Evolutionary conservation across 2,329 filamentous ascomycete genomes (phyloP).

Genomic region (Metarhizium humberi): DNA sequence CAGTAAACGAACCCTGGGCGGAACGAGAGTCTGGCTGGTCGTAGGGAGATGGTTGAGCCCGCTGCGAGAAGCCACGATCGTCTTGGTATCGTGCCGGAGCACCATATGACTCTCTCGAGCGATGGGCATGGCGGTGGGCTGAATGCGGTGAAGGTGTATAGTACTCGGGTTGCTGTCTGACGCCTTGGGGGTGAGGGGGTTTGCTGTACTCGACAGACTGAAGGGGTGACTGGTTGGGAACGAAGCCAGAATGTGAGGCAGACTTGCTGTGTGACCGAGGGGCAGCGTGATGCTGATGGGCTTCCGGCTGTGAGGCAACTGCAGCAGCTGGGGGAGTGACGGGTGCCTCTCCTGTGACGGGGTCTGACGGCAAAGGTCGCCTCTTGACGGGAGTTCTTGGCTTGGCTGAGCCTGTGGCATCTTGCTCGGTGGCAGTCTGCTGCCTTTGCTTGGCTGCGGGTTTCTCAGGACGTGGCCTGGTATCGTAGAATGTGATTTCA

Average conservation of each 20-base stretch:
- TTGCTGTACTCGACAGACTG: constrained; percentile 43
- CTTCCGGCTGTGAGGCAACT: constrained; percentile 21
- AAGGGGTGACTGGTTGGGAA: constrained; percentile 43
- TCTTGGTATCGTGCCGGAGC: constrained; percentile 24
- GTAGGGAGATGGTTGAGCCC: constrained; percentile 19
- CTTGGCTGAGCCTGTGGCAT: constrained; percentile 29
- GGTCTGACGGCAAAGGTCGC: constrained; percentile 74
- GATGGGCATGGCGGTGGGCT: constrained; percentile 20
- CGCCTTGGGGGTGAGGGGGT: constrained; percentile 15
- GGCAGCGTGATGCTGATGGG: constrained; percentile 39
- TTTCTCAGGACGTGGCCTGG: constrained; percentile 71
- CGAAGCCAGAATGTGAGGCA: constrained; percentile 26
- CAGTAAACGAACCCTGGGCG: constrained; percentile 23
- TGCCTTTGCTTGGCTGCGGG: constrained; percentile 44
- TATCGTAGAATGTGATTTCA: constrained; percentile 95
- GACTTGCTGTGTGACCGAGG: constrained; percentile 36
- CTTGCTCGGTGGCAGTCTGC: constrained; percentile 25
- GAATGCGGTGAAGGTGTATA: constrained; percentile 25
- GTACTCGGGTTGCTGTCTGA: constrained; percentile 15
- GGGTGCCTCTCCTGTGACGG: constrained; percentile 48
- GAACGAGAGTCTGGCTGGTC: constrained; percentile 29
- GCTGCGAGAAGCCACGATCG: constrained; percentile 26
- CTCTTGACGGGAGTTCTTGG: constrained; percentile 62
- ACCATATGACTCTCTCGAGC: constrained; percentile 26
- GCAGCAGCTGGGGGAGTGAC: constrained; percentile 10